Conservation (phyloP, 1,284 basidiomycete species). For the Heterobasidion annosum region DNA sequence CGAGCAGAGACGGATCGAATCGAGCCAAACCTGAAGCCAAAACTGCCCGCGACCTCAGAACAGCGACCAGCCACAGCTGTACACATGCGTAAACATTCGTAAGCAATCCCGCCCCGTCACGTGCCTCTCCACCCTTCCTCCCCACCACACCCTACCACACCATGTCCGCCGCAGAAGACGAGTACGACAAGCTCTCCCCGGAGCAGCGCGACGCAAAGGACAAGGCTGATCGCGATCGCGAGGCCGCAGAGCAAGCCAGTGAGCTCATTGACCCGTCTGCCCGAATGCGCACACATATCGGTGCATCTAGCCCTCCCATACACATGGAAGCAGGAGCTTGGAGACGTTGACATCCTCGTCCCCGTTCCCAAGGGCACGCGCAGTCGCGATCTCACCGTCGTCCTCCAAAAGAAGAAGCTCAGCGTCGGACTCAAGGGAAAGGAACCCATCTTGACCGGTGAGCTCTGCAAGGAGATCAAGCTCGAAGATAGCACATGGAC, state of each 20-base stretch:
- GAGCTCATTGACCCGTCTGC: conserved; percentile 21
- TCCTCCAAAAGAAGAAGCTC: conserved; percentile 76
- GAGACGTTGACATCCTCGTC: conserved; percentile 78
- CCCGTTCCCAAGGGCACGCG: conserved; percentile 85
- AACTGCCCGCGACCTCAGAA: background rate
- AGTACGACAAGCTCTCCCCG: conserved; percentile 73
- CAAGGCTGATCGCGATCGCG: conserved; percentile 56
- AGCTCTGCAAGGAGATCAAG: conserved; percentile 90
- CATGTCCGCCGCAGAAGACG: conserved; percentile 30
- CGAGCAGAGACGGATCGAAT: conserved; percentile 2
- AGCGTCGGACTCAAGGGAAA: conserved; percentile 81
- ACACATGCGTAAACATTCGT: background rate
- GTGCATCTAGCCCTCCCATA: conserved; percentile 73
- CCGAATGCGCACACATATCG: conserved; percentile 13
- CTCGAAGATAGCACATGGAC: conserved; percentile 98
- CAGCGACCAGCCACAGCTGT: background rate
- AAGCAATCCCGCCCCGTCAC: background rate
- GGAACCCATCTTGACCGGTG: conserved; percentile 82
- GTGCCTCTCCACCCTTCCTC: background rate
- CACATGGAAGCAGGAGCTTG: conserved; percentile 85
- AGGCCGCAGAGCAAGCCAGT: conserved; percentile 82
- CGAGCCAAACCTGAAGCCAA: conserved; percentile 5
- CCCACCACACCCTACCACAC: conserved; percentile 9
- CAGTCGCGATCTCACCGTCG: conserved; percentile 67
- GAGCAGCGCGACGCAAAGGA: conserved; percentile 75